A percentile compares a stretch with the other conserved stretches of the same genome.
Conservation (phyloP, 2,329 filamentous ascomycete genomes). For the Cladorrhinum sp. region DNA sequence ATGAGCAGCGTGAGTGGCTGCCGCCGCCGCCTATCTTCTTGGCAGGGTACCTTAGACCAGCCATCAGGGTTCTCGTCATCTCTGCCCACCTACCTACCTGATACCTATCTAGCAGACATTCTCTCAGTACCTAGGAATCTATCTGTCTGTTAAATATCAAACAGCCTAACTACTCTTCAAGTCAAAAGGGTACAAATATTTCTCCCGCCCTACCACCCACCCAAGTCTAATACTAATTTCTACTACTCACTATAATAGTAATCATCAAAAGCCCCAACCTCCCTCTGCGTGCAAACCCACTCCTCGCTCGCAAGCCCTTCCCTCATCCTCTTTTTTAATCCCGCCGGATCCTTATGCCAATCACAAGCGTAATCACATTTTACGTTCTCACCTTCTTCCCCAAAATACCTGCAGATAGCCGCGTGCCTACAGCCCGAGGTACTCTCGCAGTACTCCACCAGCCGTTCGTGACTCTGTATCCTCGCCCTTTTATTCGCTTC, state of each 20-base stretch:
- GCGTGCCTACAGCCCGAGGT: constrained; percentile 71
- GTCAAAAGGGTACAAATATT: too few species aligned
- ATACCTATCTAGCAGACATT: too few species aligned
- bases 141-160: too few species aligned
- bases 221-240: too few species aligned
- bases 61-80: too few species aligned
- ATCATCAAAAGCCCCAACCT: constrained; percentile 55
- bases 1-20: too few species aligned
- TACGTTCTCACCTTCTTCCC: constrained; percentile 53
- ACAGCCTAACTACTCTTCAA: too few species aligned
- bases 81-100: background rate
- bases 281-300: constrained; percentile 61
- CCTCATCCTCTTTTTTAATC: constrained; percentile 55
- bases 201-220: too few species aligned
- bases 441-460: constrained; percentile 80
- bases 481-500: constrained; percentile 46
- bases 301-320: constrained; percentile 58
- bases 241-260: constrained; percentile 49
- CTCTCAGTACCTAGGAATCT: constrained; percentile 22
- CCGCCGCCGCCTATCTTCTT: too few species aligned
- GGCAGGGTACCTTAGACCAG: too few species aligned
- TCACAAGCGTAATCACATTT: constrained; percentile 74
- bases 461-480: constrained; percentile 60
- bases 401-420: constrained; percentile 74
- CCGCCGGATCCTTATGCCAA: constrained; percentile 66